Evolutionary conservation across 345 rosid genomes (phyloP).

Genomic region (Citrus inodora): DNA sequence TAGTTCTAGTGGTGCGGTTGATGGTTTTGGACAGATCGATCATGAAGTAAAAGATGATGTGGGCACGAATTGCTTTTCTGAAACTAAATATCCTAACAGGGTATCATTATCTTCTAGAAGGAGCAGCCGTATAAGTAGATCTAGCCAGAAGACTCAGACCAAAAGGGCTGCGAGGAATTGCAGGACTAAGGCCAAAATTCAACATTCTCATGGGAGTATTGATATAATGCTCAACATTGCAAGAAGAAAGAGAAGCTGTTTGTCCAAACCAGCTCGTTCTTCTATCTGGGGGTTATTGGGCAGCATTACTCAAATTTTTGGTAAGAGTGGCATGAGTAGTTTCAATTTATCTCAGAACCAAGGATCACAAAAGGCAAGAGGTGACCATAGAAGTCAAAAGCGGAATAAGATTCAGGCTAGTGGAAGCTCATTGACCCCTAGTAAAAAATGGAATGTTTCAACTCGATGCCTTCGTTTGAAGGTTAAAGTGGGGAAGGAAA

Average conservation of each 20-base stretch:
- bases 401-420: constrained; percentile 24
- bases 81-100: constrained; percentile 26
- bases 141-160: constrained; percentile 30
- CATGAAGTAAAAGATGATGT: constrained; percentile 38
- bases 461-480: constrained; percentile 63
- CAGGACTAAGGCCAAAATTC: constrained; percentile 36
- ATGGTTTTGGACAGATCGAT: constrained; percentile 24
- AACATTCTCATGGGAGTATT: constrained; percentile 23
- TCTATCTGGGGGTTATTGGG: constrained; percentile 67
- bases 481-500: constrained; percentile 72
- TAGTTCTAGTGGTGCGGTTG: constrained; percentile 30
- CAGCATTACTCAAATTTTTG: constrained; percentile 44
- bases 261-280: constrained; percentile 62
- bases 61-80: constrained; percentile 38
- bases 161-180: constrained; percentile 41
- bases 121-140: constrained; percentile 42
- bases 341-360: constrained; percentile 31
- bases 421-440: constrained; percentile 31
- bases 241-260: constrained; percentile 70
- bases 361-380: constrained; percentile 33
- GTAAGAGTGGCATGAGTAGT: constrained; percentile 33
- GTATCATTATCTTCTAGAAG: constrained; percentile 38
- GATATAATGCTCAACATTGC: constrained; percentile 39
- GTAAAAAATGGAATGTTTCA: constrained; percentile 34
- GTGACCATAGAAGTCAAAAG: constrained; percentile 34